These are phyloP conservation scores for Oxyria digyna DNA, from an alignment of 148 eudicot genomes.

Conservation along the genomic window DNA sequence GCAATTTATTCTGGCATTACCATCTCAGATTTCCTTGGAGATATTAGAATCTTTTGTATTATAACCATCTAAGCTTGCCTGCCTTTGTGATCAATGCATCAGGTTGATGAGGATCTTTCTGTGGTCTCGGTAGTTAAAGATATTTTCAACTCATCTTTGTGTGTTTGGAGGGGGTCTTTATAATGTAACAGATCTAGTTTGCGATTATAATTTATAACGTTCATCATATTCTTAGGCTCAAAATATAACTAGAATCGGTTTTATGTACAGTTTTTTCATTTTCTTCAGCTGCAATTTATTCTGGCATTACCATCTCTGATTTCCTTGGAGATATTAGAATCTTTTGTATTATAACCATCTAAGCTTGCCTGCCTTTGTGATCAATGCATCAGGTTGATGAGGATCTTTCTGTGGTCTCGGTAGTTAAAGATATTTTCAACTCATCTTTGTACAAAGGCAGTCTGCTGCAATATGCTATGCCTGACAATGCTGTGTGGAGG, in stretches of 20 bases:
- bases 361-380: not conserved
- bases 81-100: constrained; percentile 4
- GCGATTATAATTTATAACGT: not conserved
- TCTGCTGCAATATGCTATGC: not conserved
- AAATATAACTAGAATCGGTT: not conserved
- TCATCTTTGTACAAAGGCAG: constrained; percentile 9
- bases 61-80: not conserved
- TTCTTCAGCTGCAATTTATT: not conserved
- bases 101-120: constrained; percentile 50
- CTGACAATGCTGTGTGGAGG: constrained; percentile 9
- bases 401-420: constrained; percentile 31
- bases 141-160: constrained; percentile 21
- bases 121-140: constrained; percentile 33
- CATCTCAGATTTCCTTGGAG: not conserved
- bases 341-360: not conserved
- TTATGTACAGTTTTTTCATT: not conserved
- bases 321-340: not conserved
- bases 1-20: not conserved
- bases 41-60: not conserved
- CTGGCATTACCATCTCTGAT: not conserved
- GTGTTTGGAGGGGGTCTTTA: too few relatives aligned
- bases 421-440: constrained; percentile 28
- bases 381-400: constrained; percentile 42
- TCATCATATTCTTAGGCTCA: not conserved
- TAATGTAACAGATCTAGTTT: not conserved